These are phyloP conservation scores for Podospora bellae-mahoneyi DNA, from an alignment of 495 filamentous ascomycete species.

Conservation along the genomic window DNA sequence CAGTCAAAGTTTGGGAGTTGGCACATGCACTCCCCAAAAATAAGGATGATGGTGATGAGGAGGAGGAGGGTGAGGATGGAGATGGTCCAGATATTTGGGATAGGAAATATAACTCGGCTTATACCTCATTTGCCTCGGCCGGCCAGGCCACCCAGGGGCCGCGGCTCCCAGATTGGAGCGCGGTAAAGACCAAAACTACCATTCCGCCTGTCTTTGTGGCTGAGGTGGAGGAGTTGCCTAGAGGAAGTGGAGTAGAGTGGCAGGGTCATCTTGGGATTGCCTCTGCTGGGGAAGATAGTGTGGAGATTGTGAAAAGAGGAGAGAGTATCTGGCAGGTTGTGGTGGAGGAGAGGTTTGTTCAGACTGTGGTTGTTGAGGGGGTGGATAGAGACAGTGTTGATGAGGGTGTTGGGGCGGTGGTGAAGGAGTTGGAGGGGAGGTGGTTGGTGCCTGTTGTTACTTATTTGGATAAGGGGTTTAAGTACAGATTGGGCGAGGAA, in stretches of 20 bases:
- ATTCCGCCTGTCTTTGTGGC: slow-evolving; percentile 67
- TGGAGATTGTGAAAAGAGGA: slow-evolving; percentile 3
- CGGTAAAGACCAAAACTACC: slow-evolving; percentile 10
- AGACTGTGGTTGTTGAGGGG: slow-evolving; percentile 25
- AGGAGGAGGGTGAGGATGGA: slow-evolving; percentile 34
- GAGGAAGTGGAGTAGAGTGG: slow-evolving; percentile 34
- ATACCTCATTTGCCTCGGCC: slow-evolving; percentile 28
- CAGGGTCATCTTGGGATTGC: slow-evolving; percentile 33
- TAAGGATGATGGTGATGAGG: slow-evolving; percentile 25
- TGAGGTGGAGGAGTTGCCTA: slow-evolving; percentile 46
- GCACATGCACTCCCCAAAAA: slow-evolving; percentile 29
- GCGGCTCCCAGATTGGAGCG: slow-evolving; percentile 2
- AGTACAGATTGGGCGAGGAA: neutral
- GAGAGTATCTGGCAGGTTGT: slow-evolving; percentile 17
- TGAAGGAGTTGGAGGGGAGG: neutral
- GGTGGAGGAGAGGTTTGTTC: slow-evolving; percentile 21
- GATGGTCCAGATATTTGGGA: slow-evolving; percentile 71
- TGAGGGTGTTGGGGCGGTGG: neutral
- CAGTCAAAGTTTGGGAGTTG: slow-evolving; percentile 34
- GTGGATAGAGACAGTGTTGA: too few relatives aligned
- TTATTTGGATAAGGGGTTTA: slow-evolving; percentile 18
- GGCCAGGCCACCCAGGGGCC: slow-evolving; percentile 29
- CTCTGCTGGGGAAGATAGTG: neutral
- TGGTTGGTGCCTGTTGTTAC: slow-evolving; percentile 10
- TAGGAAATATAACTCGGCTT: slow-evolving; percentile 51